phyloP scores from a whole-genome alignment of 1,284 basidiomycete species.

The Cryptococcus sp. region DNA sequence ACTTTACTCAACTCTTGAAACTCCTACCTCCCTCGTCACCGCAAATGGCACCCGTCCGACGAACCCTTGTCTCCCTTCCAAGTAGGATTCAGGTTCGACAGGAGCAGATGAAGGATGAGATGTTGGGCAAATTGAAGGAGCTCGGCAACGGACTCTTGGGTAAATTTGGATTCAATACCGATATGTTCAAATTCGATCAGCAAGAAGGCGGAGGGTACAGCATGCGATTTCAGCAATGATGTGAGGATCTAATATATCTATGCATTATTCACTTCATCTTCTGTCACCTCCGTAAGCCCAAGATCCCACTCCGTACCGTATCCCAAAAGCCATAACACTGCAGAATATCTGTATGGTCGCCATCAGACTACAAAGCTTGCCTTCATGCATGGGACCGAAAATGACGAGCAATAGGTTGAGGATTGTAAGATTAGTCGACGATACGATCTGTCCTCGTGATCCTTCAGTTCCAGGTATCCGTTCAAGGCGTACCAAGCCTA shows the following conservation, averaged over 20 bases:
- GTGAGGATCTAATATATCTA: not conserved
- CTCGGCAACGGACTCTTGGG: slow-evolving; percentile 89
- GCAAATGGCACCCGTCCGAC: slow-evolving; percentile 53
- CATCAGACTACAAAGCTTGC: slow-evolving; percentile 64
- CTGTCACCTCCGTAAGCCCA: slow-evolving; percentile 85
- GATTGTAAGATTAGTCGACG: slow-evolving; percentile 80
- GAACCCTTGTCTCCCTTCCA: slow-evolving; percentile 57
- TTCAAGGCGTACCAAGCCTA: slow-evolving; percentile 67
- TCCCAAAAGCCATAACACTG: slow-evolving; percentile 70
- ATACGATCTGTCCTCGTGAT: slow-evolving; percentile 50
- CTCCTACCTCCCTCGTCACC: slow-evolving; percentile 59
- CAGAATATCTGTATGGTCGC: slow-evolving; percentile 69
- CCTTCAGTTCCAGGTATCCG: slow-evolving; percentile 51
- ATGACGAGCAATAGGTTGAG: slow-evolving; percentile 74
- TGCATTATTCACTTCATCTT: slow-evolving; percentile 49
- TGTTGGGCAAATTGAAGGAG: slow-evolving; percentile 87
- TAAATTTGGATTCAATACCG: slow-evolving; percentile 78
- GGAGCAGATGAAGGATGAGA: slow-evolving; percentile 84
- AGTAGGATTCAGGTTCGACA: slow-evolving; percentile 64
- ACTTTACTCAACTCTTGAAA: slow-evolving; percentile 66
- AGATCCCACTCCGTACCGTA: slow-evolving; percentile 80
- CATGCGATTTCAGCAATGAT: slow-evolving; percentile 65
- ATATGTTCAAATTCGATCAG: slow-evolving; percentile 91
- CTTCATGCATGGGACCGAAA: slow-evolving; percentile 76
- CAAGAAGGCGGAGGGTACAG: slow-evolving; percentile 91